Conservation (phyloP, 306 rosid genomes). For the Nissolia schottii region DNA sequence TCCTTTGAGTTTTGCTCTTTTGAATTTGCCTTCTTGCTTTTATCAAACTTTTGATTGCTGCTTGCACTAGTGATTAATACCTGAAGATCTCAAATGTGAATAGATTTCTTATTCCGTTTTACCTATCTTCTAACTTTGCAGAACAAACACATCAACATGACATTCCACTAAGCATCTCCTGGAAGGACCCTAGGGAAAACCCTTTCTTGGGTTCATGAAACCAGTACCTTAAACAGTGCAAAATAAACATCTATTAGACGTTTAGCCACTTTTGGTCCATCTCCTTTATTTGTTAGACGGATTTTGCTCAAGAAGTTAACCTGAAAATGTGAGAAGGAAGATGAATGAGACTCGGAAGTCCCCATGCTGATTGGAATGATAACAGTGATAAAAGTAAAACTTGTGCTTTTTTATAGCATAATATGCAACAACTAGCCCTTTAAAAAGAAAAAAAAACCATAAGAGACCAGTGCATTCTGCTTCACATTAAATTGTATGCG, state of each 20-base stretch:
- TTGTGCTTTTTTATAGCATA: not conserved
- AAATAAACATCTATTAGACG: slow-evolving; percentile 84
- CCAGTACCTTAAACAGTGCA: slow-evolving; percentile 83
- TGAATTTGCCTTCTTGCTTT: slow-evolving; percentile 36
- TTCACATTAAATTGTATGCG: not conserved
- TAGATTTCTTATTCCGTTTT: not conserved
- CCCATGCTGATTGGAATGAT: not conserved
- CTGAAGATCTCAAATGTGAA: slow-evolving; percentile 40
- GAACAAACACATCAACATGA: not conserved
- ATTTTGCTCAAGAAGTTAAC: slow-evolving; percentile 92
- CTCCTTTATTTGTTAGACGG: slow-evolving; percentile 69
- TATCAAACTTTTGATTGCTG: slow-evolving; percentile 41
- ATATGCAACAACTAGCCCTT: not conserved
- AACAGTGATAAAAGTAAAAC: not conserved
- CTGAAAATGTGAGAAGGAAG: slow-evolving; percentile 37
- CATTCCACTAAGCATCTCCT: not conserved
- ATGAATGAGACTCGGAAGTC: not conserved
- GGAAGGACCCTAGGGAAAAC: not conserved
- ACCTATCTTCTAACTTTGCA: not conserved
- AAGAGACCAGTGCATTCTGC: not conserved
- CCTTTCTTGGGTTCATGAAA: not conserved
- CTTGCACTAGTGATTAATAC: slow-evolving; percentile 63
- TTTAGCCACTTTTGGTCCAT: slow-evolving; percentile 96
- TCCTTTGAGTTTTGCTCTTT: slow-evolving; percentile 35
- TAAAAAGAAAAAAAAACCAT: not conserved